Base-by-base conservation (phyloP, 75 land plant genomes). In the Cupressus sempervirens region DNA sequence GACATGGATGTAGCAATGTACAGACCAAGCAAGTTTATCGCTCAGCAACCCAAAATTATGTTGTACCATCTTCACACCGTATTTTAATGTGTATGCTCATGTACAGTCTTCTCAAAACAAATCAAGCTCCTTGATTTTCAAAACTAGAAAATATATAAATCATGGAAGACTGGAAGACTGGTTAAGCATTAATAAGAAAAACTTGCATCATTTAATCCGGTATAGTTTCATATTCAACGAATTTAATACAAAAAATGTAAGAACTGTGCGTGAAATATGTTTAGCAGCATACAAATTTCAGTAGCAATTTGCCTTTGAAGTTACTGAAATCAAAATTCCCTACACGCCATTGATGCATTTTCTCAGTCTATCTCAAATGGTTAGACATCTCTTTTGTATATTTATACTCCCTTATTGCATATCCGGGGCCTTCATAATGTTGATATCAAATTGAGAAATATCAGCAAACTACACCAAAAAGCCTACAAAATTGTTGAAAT, bases 331-430 rank as follows among this genome's bases (percentile, higher is more conserved):
- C 74, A 72, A 72, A 72, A 11, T 32, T 32, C 67, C 35, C 74
- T 72, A 11, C 2, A 12, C 12, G 15, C 36, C 74, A 11, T 4
- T 72, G 35, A 30, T 11, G 32, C 13, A 50, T 32, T 29, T 72
- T 72, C 15, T 72, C 74, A 30, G 13, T 72, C 67, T 62, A 62
- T 72, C 35, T 72, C 74, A 72, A 72, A 72, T 3, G 0, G 32
- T 72, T 72, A 29, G 35, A 72, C 13, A 72, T 72, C 74, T 30
- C 74, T 32, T 72, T 72, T 30, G 35, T 13, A 72, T 72, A 72
- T 72, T 40, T 86, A 62, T 15, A 94, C 35, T 30, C 74, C 74
- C 32, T 30, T 72, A 62, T 6, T 26, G 67, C 74, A 72, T 72
- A 30, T 72, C 32, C 74, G 32, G 35, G 74, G 32, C 74, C 74